Base-by-base conservation (phyloP, 2,329 filamentous ascomycete genomes). In the Claviceps pusilla region DNA sequence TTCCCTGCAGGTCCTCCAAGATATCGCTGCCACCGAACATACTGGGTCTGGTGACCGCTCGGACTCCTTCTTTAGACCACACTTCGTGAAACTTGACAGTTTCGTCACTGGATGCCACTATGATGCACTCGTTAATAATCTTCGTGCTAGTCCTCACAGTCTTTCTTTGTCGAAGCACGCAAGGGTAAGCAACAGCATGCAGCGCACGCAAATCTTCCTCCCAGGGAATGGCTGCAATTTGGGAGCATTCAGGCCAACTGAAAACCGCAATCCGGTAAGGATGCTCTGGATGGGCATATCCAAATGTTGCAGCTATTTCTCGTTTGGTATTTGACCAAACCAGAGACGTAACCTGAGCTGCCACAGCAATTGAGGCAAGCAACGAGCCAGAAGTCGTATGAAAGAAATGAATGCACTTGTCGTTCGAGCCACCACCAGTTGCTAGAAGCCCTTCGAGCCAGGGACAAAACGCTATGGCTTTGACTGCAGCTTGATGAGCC, bases 81-180 rank as follows among this genome's bases (percentile, higher is more conserved):
- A 98, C 82, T 70, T 97, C 90, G 67, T 97, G 89, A 63, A 97
- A 97, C 65, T 93, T 93, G 68, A 97, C 86, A 61, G 82, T 94
- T 65, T 89, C 84, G 69, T 97, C 90, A 64, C 89, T 95, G 47
- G 88, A 86, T 16, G 90, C 91, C 53, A 98, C 86, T 19, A 96
- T 86, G 60, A 98, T 84, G 65, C 89, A 95, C 0, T 61, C 70
- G 63, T 74, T 70, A 65, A 64, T 56, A 55, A 60, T 46, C 52
- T 62, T 57, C 57, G 61, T 10, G 48, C 55, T 58, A 51, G 52
- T 61, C 60, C 28, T 62, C 55, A 48, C 58, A 58, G 49, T 53
- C 60, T 59, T 63, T 45, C 58, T 59, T 39, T 68, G 66, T 14
- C 59, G 58, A 2, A 70, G 69, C 0, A 68, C 67, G 43, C 69